A percentile compares a stretch with the other conserved stretches of the same genome.
These are phyloP conservation scores for Hordeum marinum DNA, from an alignment of 176 grass and related monocot genomes.

Conservation along the genomic window DNA sequence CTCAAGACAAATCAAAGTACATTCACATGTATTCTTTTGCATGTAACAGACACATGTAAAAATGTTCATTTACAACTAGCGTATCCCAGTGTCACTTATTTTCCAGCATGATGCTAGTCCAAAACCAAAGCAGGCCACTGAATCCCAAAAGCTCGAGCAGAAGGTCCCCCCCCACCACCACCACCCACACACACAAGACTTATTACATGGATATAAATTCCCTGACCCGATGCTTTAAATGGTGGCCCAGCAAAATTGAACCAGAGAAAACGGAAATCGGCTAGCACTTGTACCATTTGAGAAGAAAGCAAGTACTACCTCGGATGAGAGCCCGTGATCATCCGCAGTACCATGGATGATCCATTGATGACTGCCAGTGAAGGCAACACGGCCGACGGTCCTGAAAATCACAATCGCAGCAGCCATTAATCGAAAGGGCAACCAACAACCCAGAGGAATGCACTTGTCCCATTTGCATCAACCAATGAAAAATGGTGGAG, in stretches of 20 bases:
- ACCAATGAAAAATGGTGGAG: not conserved
- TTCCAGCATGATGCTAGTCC: slow-evolving; percentile 10
- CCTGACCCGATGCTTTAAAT: slow-evolving; percentile 22
- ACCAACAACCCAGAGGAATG: not conserved
- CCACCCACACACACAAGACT: not conserved
- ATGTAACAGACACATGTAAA: not conserved
- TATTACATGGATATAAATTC: slow-evolving; percentile 27
- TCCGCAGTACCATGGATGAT: slow-evolving; percentile 47
- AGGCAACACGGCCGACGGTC: slow-evolving; percentile 62
- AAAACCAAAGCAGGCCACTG: slow-evolving; percentile 20
- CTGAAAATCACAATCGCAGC: slow-evolving; percentile 28
- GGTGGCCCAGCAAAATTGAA: slow-evolving; percentile 37
- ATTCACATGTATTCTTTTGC: not conserved
- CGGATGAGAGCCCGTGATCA: slow-evolving; percentile 41
- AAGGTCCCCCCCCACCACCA: not conserved
- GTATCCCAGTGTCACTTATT: slow-evolving; percentile 8
- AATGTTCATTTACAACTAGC: not conserved
- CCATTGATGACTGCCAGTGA: slow-evolving; percentile 68
- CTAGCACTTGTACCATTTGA: slow-evolving; percentile 30
- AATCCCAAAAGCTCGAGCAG: slow-evolving; percentile 23
- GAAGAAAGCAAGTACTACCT: slow-evolving; percentile 43
- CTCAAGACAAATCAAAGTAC: not conserved
- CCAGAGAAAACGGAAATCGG: slow-evolving; percentile 40
- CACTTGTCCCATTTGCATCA: slow-evolving; percentile 7
- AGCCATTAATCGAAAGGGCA: slow-evolving; percentile 15